These are phyloP conservation scores for Seiridium cupressi DNA, from an alignment of 2,329 filamentous ascomycete genomes.

Conservation along the genomic window DNA sequence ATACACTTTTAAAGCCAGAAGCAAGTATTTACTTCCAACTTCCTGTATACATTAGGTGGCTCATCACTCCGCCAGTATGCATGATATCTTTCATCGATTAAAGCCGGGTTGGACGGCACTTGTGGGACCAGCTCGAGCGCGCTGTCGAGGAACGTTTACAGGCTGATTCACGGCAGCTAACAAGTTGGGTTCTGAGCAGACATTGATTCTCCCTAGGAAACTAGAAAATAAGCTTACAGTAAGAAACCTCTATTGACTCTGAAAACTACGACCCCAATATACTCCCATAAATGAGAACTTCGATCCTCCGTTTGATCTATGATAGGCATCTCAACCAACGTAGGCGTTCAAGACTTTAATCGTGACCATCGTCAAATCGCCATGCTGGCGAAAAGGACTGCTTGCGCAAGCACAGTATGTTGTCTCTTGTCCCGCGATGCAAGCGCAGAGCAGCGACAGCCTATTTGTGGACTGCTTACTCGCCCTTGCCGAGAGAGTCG, in stretches of 20 bases:
- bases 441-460: background rate
- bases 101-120: too few species aligned
- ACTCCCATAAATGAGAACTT: background rate
- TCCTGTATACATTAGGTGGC: too few species aligned
- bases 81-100: too few species aligned
- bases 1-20: too few species aligned
- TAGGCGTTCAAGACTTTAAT: slow-evolving; percentile 1
- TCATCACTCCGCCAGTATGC: too few species aligned
- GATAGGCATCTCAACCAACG: background rate
- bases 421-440: slow-evolving; percentile 2
- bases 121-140: too few species aligned
- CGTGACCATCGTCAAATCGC: background rate
- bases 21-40: too few species aligned
- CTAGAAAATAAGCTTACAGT: slow-evolving; percentile 1
- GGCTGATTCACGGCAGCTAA: too few species aligned
- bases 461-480: slow-evolving; percentile 40
- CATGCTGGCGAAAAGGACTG: background rate
- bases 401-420: background rate
- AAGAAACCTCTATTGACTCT: background rate
- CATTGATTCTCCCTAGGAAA: slow-evolving; percentile 1
- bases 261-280: background rate
- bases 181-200: background rate
- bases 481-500: slow-evolving; percentile 70
- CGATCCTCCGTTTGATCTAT: background rate
- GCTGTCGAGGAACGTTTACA: too few species aligned